Evolutionary conservation across 306 rosid species (phyloP).

Genomic region (Canavalia gladiata): DNA sequence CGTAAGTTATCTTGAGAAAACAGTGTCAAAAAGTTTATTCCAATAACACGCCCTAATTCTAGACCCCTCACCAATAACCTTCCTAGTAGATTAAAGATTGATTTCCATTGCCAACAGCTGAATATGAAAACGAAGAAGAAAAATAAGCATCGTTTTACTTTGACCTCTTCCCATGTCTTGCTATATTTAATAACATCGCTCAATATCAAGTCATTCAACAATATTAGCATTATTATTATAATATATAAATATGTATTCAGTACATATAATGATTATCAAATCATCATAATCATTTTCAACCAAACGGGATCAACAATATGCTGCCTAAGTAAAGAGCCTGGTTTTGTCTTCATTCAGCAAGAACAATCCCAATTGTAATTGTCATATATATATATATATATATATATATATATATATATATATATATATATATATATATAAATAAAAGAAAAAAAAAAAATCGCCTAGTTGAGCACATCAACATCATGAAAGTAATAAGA

Average conservation of each 20-base stretch:
- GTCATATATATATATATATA: neutral
- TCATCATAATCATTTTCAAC: conserved; percentile 12
- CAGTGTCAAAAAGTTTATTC: no score
- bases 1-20: no score
- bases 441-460: neutral
- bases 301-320: conserved; percentile 37
- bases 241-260: conserved; percentile 12
- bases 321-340: conserved; percentile 6
- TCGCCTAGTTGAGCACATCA: neutral
- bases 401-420: neutral
- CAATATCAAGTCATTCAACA: neutral
- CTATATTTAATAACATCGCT: neutral
- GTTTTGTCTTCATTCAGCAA: conserved; percentile 40
- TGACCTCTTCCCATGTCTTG: conserved; percentile 5
- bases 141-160: neutral
- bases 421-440: neutral
- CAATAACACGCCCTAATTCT: neutral
- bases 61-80: conserved; percentile 2
- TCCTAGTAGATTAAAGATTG: neutral
- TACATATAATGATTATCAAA: neutral
- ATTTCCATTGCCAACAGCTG: neutral
- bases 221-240: neutral
- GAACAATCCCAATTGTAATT: conserved; percentile 1
- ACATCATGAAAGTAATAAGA: neutral
- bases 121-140: conserved; percentile 1